phyloP scores from a whole-genome alignment of 2,329 filamentous ascomycete species.

The Lecanicillium sp. region DNA sequence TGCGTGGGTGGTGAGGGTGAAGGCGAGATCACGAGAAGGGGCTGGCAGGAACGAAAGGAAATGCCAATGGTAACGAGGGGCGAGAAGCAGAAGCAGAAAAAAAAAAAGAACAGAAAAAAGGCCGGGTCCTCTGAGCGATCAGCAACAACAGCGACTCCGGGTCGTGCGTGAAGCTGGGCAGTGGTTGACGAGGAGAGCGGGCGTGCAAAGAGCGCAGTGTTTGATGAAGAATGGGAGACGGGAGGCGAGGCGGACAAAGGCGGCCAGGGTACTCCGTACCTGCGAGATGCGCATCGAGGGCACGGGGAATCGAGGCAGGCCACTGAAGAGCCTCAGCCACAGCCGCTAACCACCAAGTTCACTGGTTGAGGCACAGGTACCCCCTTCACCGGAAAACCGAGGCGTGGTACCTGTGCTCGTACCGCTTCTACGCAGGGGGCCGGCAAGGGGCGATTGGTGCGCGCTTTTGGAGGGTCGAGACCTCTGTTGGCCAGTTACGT shows the following conservation, averaged over 20 bases:
- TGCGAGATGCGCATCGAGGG: neutral
- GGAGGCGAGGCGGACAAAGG: neutral
- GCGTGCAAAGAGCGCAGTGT: neutral
- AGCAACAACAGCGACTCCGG: constrained; percentile 5
- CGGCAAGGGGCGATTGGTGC: too few species aligned
- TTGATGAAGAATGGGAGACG: constrained; percentile 3
- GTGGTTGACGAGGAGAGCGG: neutral
- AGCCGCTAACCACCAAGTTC: too few species aligned
- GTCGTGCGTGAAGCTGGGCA: constrained; percentile 8
- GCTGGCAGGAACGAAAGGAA: neutral
- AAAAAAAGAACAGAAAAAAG: too few species aligned
- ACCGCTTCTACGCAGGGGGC: too few species aligned
- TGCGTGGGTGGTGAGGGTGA: neutral
- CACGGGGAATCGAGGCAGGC: too few species aligned
- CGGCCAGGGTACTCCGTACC: neutral
- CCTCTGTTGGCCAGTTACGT: too few species aligned
- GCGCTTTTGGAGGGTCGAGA: too few species aligned
- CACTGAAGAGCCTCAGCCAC: too few species aligned
- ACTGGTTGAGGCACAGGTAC: too few species aligned
- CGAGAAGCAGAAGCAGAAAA: neutral
- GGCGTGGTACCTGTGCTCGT: too few species aligned
- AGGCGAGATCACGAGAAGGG: neutral
- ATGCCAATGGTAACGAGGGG: neutral
- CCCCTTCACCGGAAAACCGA: too few species aligned
- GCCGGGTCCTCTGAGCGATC: neutral